These are phyloP conservation scores for Pisolithus tinctorius DNA, from an alignment of 768 basidiomycete species.

Conservation along the genomic window DNA sequence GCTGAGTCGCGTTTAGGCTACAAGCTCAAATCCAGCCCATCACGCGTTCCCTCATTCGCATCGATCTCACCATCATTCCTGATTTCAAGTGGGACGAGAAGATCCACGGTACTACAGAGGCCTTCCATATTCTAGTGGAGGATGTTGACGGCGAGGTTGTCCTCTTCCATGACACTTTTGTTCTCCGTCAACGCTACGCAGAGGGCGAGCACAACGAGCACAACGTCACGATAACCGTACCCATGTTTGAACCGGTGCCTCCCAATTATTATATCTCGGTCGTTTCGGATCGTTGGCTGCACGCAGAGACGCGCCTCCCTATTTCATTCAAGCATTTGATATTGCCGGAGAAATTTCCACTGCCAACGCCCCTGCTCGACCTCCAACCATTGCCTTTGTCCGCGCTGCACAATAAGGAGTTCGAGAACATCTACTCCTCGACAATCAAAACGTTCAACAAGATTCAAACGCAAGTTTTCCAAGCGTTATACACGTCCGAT, in stretches of 20 bases:
- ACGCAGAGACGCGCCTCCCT: constrained; percentile 89
- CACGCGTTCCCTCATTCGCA: constrained; percentile 84
- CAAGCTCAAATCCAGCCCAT: constrained; percentile 97
- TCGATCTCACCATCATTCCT: constrained; percentile 92
- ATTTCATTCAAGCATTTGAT: constrained; percentile 98
- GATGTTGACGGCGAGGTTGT: constrained; percentile 97
- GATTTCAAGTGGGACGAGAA: constrained; percentile 99
- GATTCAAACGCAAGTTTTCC: constrained; percentile 99
- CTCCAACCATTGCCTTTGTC: constrained; percentile 86
- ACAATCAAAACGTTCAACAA: constrained; percentile 91
- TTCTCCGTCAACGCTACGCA: constrained; percentile 86
- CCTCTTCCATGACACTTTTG: constrained; percentile 90
- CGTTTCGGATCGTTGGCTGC: constrained; percentile 92
- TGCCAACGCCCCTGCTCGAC: constrained; percentile 87
- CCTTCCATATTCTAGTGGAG: constrained; percentile 91
- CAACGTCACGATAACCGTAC: constrained; percentile 88
- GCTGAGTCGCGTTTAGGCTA: constrained; percentile 39
- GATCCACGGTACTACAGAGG: constrained; percentile 81
- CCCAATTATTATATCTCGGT: constrained; percentile 98
- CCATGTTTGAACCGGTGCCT: constrained; percentile 95
- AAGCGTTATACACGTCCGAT: constrained; percentile 91
- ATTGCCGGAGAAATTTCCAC: constrained; percentile 93
- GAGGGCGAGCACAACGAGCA: constrained; percentile 97
- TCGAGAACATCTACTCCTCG: constrained; percentile 77
- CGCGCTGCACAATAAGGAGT: constrained; percentile 90